Evolutionary conservation across 2,329 filamentous ascomycete species (phyloP), one percentile per base, ranked within the genome.

Genomic region (Colletotrichum coccodes): DNA sequence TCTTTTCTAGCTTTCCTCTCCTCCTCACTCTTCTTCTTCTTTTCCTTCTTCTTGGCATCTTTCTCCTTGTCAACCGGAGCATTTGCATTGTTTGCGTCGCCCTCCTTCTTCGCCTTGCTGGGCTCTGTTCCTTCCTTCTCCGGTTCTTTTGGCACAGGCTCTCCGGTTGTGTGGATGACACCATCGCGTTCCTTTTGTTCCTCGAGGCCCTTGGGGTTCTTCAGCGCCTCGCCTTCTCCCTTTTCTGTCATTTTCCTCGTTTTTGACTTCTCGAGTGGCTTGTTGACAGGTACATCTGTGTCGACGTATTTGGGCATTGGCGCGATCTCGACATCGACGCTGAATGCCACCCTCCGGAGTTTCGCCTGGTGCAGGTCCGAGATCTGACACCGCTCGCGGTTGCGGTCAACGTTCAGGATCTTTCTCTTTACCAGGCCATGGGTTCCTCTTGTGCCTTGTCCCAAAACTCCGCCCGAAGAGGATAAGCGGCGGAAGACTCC

Each of bases 261-360:
- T 26, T 88, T 83, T 58, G 80, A 78, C 64, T 80, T 81, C 65
- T 87, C 87, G 49, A 82, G 81, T n/a, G 79, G 75, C 62, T 81
- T 83, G 56, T 76, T 77, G 66, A 72, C 54, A 47, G 78, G 11
- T 38, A 86, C 79, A 7, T 87, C 86, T 18, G 85, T 85, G 3
- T 96, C 93, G 16, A 84, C 81, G 73, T 97, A 96, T 73, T 89
- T 91, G 28, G 95, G 94, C 76, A 94, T 90, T 0, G 94, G 94
- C 3, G 95, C 95, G 76, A 99, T 97, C 79, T 99, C 96, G 5
- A 99, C 95, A 76, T 99, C 96, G 3, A 99, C 96, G 74, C 94
- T 97, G 76, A 99, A 99, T 0, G 95, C 93, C 0, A 99, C 96
- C 60, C 94, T 90, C 61, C 94, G 89, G 68, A 99, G 80, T 78